Conservation (phyloP, 805 yeast species). For the Danielia reshetovae region DNA sequence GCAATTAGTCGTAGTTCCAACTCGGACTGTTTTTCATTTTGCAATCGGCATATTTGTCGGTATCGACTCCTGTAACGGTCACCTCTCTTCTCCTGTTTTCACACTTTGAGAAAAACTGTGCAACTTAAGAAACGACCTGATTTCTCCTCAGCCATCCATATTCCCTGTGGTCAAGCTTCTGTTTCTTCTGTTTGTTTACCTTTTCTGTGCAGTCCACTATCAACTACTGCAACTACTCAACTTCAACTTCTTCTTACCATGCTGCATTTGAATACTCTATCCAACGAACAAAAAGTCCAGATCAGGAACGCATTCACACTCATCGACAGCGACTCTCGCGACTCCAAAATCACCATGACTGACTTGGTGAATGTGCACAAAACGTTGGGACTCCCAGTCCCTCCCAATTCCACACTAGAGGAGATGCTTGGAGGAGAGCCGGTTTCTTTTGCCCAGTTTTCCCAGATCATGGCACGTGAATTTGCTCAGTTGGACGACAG, state of each 20-base stretch:
- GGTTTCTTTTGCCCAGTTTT: conserved; percentile 61
- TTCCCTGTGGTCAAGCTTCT: too few species aligned
- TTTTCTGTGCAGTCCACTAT: neutral
- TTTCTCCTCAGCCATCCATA: too few species aligned
- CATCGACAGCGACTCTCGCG: conserved; percentile 74
- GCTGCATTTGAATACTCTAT: conserved; percentile 35
- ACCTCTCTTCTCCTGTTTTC: too few species aligned
- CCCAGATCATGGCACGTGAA: conserved; percentile 57
- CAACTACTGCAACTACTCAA: neutral
- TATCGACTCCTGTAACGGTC: too few species aligned
- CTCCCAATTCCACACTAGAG: conserved; percentile 39
- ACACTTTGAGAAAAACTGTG: too few species aligned
- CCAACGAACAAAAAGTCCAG: conserved; percentile 60
- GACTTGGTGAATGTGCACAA: conserved; percentile 56
- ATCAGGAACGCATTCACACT: conserved; percentile 72
- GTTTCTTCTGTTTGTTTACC: conserved; percentile 1
- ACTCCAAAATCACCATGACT: conserved; percentile 53
- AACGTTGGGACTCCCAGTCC: conserved; percentile 47
- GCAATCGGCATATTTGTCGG: too few species aligned
- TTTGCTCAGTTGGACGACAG: conserved; percentile 47
- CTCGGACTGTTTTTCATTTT: too few species aligned
- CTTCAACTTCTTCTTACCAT: neutral
- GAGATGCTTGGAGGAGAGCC: conserved; percentile 49
- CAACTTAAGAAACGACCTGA: too few species aligned
- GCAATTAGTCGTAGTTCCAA: too few species aligned